Conservation (phyloP, 305 asterid species). For the Striga hermonthica region DNA sequence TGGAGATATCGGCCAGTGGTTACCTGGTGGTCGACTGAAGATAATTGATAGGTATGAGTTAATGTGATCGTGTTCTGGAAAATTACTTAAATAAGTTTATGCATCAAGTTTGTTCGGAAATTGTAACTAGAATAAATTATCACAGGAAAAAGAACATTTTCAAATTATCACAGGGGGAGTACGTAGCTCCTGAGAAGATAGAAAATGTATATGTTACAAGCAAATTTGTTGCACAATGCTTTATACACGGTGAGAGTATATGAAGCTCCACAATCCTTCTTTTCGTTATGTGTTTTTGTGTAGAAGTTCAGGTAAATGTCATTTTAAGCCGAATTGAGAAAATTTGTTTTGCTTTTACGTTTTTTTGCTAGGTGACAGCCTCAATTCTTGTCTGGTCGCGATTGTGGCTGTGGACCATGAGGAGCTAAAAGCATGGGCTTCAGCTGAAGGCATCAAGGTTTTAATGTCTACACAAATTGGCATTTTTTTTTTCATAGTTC, state of each 20-base stretch:
- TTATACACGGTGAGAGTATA: constrained; percentile 55
- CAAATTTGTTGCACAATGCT: constrained; percentile 68
- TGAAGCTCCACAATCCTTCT: neutral
- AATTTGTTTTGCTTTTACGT: constrained; percentile 14
- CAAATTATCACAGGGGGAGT: constrained; percentile 82
- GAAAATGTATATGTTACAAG: constrained; percentile 69
- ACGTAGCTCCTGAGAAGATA: constrained; percentile 80
- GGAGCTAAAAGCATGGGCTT: constrained; percentile 58
- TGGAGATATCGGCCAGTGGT: constrained; percentile 73
- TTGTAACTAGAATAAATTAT: no score
- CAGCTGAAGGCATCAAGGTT: constrained; percentile 63
- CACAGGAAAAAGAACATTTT: constrained; percentile 87
- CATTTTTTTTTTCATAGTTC: no score
- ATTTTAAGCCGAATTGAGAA: neutral
- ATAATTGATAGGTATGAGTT: constrained; percentile 60
- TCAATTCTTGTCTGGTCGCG: constrained; percentile 63
- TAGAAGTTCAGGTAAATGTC: no score
- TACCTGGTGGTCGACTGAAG: constrained; percentile 68
- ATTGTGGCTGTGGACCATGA: constrained; percentile 62
- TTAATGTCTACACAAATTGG: no score
- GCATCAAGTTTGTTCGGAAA: no score
- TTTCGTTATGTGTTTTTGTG: neutral
- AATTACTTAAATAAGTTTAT: no score
- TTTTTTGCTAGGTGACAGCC: constrained; percentile 58
- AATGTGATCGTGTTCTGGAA: neutral